Percentiles rank a stretch among this genome's conserved stretches.
These are phyloP conservation scores for Clarireedia monteithiana DNA, from an alignment of 2,329 filamentous ascomycete genomes.

Conservation along the genomic window DNA sequence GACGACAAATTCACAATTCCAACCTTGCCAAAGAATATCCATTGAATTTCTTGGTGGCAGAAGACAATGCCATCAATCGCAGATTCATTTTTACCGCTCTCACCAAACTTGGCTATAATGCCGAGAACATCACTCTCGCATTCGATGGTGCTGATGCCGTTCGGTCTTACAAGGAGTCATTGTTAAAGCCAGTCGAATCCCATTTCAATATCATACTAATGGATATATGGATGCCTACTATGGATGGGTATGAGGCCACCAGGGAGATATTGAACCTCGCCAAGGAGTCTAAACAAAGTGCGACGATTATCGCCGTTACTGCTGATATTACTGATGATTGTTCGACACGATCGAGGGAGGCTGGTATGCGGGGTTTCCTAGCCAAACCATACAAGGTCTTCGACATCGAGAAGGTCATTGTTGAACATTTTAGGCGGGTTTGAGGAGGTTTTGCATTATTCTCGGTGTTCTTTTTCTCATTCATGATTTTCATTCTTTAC, in stretches of 20 bases:
- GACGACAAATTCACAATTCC: conserved; percentile 38
- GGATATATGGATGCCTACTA: conserved; percentile 69
- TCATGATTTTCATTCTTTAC: neutral
- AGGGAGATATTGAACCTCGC: conserved; percentile 45
- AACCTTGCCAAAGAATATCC: conserved; percentile 52
- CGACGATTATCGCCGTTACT: conserved; percentile 43
- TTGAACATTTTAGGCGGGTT: conserved; percentile 19
- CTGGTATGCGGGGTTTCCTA: conserved; percentile 48
- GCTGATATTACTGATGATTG: conserved; percentile 48
- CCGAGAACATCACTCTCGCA: conserved; percentile 47
- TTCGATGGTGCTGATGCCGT: conserved; percentile 64
- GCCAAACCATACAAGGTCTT: conserved; percentile 47
- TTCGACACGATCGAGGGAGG: conserved; percentile 38
- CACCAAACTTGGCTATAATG: conserved; percentile 55
- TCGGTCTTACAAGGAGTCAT: conserved; percentile 44
- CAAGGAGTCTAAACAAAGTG: conserved; percentile 9
- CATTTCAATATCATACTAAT: conserved; percentile 59
- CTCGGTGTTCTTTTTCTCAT: neutral
- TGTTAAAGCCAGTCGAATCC: conserved; percentile 23
- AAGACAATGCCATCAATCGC: conserved; percentile 67
- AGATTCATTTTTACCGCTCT: conserved; percentile 60
- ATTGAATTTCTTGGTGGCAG: conserved; percentile 60
- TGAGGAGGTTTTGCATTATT: neutral
- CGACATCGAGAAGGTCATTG: conserved; percentile 46
- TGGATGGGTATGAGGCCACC: conserved; percentile 65